phyloP scores from a whole-genome alignment of 768 basidiomycete genomes.

The Mrakia hoshinonis region DNA sequence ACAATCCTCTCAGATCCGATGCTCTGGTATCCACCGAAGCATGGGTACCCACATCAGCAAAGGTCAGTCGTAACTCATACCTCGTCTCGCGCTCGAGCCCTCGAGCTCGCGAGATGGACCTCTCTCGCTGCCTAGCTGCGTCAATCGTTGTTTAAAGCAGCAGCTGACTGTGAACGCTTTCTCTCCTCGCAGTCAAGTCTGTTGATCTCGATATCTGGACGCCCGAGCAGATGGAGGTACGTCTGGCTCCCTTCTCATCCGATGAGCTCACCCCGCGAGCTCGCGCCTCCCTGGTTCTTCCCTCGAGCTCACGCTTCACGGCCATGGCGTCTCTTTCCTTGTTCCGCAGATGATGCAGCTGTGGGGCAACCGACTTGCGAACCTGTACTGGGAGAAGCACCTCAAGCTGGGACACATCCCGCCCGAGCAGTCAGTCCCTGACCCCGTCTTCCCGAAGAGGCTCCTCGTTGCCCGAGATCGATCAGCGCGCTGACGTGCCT shows the following conservation, averaged over 20 bases:
- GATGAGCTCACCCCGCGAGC: slow-evolving; percentile 18
- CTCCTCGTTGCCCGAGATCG: no score
- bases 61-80: slow-evolving; percentile 31
- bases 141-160: no score
- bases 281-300: background rate
- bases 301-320: slow-evolving; percentile 42
- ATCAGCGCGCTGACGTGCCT: background rate
- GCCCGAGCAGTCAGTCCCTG: slow-evolving; percentile 73
- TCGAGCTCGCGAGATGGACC: background rate
- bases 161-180: no score
- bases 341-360: slow-evolving; percentile 54
- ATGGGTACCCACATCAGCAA: slow-evolving; percentile 98
- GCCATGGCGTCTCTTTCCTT: background rate
- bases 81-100: background rate
- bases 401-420: slow-evolving; percentile 83
- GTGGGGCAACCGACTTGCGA: slow-evolving; percentile 90
- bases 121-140: background rate
- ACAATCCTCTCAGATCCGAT: slow-evolving; percentile 54
- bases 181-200: slow-evolving; percentile 58
- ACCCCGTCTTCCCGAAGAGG: slow-evolving; percentile 14
- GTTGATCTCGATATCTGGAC: slow-evolving; percentile 98
- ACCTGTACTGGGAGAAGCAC: slow-evolving; percentile 95
- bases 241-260: slow-evolving; percentile 30
- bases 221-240: slow-evolving; percentile 89
- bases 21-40: slow-evolving; percentile 91